These are phyloP conservation scores for Tieghemiomyces parasiticus DNA, from an alignment of 192 early-diverging fungal genomes.

Conservation along the genomic window DNA sequence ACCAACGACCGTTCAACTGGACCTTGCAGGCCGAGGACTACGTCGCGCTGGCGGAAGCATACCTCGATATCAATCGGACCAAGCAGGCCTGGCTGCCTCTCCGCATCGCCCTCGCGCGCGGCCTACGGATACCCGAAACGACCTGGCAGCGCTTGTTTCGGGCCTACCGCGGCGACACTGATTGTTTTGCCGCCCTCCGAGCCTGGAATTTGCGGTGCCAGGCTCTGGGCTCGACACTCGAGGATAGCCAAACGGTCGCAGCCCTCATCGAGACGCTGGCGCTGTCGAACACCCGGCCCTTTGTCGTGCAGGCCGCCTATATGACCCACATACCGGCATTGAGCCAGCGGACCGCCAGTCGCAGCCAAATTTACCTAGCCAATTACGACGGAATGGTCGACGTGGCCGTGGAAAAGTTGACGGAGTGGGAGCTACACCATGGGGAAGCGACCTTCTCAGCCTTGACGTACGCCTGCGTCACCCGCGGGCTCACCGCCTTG, in stretches of 20 bases:
- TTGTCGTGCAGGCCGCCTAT: neutral
- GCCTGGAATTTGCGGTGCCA: neutral
- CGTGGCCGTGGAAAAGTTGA: no score
- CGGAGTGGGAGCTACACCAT: no score
- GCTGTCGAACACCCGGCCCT: neutral
- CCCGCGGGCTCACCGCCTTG: no score
- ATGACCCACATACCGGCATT: neutral
- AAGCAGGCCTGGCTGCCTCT: neutral
- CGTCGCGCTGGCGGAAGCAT: neutral
- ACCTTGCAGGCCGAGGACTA: no score
- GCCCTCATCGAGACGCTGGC: neutral
- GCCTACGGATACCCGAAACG: neutral
- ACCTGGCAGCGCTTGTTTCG: neutral
- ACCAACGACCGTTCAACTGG: no score
- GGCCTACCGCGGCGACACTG: neutral
- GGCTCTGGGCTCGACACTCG: neutral
- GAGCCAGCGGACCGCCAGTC: neutral
- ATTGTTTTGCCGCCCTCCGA: neutral
- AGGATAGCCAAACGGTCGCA: neutral
- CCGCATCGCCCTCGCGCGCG: neutral
- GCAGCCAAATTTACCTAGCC: neutral
- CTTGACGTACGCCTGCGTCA: no score
- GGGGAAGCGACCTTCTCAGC: no score
- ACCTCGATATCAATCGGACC: neutral
- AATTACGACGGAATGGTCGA: no score